phyloP scores from a whole-genome alignment of 1,284 basidiomycete genomes.

The Pseudozyma hubeiensis region DNA sequence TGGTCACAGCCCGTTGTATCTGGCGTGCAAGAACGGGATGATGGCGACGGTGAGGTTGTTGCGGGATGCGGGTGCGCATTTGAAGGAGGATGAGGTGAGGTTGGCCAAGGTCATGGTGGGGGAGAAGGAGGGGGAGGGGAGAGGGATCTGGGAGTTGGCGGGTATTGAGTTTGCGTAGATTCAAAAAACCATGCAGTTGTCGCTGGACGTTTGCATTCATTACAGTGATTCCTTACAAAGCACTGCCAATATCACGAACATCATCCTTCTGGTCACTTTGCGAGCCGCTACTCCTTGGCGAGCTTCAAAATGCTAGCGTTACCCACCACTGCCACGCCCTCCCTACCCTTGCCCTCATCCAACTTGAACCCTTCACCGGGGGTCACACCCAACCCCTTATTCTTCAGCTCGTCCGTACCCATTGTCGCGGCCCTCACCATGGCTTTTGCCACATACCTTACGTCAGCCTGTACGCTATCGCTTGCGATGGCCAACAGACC shows the following conservation, averaged over 20 bases:
- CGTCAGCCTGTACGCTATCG: constrained; percentile 15
- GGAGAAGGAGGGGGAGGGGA: background rate
- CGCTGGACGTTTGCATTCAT: too few species aligned
- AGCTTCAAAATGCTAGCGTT: constrained; percentile 19
- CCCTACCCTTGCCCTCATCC: constrained; percentile 4
- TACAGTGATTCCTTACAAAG: too few species aligned
- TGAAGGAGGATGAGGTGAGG: constrained; percentile 58
- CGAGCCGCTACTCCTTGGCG: constrained; percentile 4
- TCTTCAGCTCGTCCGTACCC: constrained; percentile 20
- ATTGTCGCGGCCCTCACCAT: constrained; percentile 37
- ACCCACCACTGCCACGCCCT: constrained; percentile 3
- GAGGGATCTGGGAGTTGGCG: constrained; percentile 27
- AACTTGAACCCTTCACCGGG: constrained; percentile 21
- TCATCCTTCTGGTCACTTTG: too few species aligned
- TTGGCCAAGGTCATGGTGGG: constrained; percentile 34
- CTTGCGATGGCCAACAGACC: constrained; percentile 9
- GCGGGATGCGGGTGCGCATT: constrained; percentile 62
- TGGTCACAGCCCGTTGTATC: constrained; percentile 79
- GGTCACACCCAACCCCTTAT: background rate
- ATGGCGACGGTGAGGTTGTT: constrained; percentile 52
- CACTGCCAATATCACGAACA: too few species aligned
- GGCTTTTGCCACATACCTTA: constrained; percentile 31
- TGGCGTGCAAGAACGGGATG: constrained; percentile 64
- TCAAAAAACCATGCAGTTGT: background rate
- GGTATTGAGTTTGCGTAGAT: constrained; percentile 19